Evolutionary conservation across 306 rosid genomes (phyloP), one percentile per base, ranked within the genome.

Genomic region (Cicer arietinum): DNA sequence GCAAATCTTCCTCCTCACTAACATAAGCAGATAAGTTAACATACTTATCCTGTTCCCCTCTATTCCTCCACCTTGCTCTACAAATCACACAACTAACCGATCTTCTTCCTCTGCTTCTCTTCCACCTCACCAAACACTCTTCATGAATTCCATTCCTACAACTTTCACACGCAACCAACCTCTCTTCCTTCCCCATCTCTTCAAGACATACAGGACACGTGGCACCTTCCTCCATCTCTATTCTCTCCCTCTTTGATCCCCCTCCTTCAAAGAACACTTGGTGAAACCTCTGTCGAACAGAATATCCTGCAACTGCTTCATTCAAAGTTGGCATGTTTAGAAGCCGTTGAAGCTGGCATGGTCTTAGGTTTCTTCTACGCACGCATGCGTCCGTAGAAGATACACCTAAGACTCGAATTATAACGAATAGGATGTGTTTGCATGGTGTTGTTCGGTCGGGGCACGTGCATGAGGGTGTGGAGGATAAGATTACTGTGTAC

Each of bases 361-460:
- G 85, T 7, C 90, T 81, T 25, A 92, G 89, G 10, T 74, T 79
- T 44, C 87, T 80, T 64, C 92, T 67, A 17, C 93, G 81, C 8
- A 92, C 91, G 68, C 91, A 90, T 7, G 43, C 41, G 10, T 88
- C 96, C 1, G 89, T 89, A 0, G 76, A 85, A 45, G 93, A 67
- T 1, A 89, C 78, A 0, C 98, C 97, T 10, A 95, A 14, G 1
- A 84, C 99, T 14, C 89, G 85, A 25, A 95, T 86, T 7, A 88
- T 66, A 4, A 95, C 88, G 16, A 95, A 95, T 8, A 92, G 81
- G 11, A 92, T 82, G 87, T 92, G 99, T 60, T 95, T 95, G 89
- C 99, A 95, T 0, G 99, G 98, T 0, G 84, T 83, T 8, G 87
- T 73, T 1, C 81, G 96, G 74, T 92, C 96, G 0, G 99, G 98